phyloP scores from a whole-genome alignment of 495 filamentous ascomycete genomes.

The Aspergillus heteromorphus region DNA sequence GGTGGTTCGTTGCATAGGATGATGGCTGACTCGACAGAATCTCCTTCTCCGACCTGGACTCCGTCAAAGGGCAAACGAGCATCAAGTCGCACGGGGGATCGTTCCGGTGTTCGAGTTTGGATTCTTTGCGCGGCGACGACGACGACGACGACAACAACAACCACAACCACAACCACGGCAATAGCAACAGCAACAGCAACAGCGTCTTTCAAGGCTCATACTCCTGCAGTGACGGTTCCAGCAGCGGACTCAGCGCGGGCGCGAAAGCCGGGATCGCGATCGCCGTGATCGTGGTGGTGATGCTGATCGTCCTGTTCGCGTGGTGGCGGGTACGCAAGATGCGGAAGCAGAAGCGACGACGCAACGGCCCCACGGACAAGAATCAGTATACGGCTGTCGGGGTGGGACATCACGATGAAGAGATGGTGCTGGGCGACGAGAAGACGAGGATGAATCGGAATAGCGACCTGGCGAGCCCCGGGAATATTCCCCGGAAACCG shows the following conservation, averaged over 20 bases:
- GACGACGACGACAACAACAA: neutral
- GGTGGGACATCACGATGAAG: neutral
- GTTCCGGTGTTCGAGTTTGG: conserved; percentile 18
- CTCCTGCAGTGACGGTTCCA: conserved; percentile 13
- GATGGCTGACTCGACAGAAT: conserved; percentile 15
- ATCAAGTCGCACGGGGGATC: conserved; percentile 14
- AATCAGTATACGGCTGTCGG: neutral
- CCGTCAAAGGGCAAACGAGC: conserved; percentile 20
- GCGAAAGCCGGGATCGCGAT: conserved; percentile 30
- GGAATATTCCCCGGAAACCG: neutral
- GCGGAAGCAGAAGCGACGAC: conserved; percentile 3
- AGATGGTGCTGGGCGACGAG: neutral
- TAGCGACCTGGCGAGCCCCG: neutral
- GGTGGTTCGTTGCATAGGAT: neutral
- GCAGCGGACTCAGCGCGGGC: conserved; percentile 18
- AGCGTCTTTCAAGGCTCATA: conserved; percentile 18
- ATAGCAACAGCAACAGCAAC: neutral
- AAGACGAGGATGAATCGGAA: neutral
- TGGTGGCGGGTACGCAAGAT: conserved; percentile 21
- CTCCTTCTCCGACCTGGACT: conserved; percentile 21
- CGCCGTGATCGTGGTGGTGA: conserved; percentile 22
- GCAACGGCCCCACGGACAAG: neutral
- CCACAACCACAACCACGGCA: neutral
- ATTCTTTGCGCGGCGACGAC: neutral
- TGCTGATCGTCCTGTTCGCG: conserved; percentile 20